Evolutionary conservation across 768 basidiomycete species (phyloP).

Genomic region (Boletellus ananas): DNA sequence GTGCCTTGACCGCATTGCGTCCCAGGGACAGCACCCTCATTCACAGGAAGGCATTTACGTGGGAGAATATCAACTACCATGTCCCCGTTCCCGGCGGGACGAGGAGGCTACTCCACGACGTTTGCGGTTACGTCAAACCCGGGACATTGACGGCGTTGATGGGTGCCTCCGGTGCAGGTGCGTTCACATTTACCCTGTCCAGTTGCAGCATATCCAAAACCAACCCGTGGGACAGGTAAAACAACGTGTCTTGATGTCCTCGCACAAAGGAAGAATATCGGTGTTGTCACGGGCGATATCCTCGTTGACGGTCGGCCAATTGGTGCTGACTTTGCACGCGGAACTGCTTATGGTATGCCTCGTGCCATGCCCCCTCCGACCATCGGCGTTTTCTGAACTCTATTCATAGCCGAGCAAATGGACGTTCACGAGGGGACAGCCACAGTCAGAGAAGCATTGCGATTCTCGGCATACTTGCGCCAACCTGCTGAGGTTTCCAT

Average conservation of each 20-base stretch:
- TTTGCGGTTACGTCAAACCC: conserved; percentile 78
- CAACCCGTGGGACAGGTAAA: conserved; percentile 44
- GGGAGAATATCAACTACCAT: conserved; percentile 74
- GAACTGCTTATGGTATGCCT: conserved; percentile 70
- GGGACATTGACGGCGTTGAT: conserved; percentile 87
- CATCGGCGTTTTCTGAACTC: conserved; percentile 20
- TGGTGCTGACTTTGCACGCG: conserved; percentile 54
- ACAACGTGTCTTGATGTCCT: conserved; percentile 75
- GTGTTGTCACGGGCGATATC: conserved; percentile 59
- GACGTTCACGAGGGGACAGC: conserved; percentile 81
- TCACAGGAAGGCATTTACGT: conserved; percentile 58
- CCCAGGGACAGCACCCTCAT: not conserved
- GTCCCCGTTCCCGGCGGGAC: conserved; percentile 65
- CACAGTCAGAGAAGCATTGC: conserved; percentile 80
- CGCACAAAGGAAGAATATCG: conserved; percentile 69
- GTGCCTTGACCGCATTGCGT: conserved; percentile 2
- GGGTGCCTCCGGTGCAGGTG: conserved; percentile 78
- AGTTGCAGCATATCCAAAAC: not conserved
- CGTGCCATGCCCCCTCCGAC: conserved; percentile 12
- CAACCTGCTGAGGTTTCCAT: conserved; percentile 65
- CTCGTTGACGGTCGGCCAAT: conserved; percentile 64
- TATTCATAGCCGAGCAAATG: conserved; percentile 67
- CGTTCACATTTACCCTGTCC: conserved; percentile 21
- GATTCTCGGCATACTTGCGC: conserved; percentile 81
- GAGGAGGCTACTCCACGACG: conserved; percentile 64